These are phyloP conservation scores for Cadophora gregata DNA, from an alignment of 2,329 filamentous ascomycete species.

Conservation along the genomic window DNA sequence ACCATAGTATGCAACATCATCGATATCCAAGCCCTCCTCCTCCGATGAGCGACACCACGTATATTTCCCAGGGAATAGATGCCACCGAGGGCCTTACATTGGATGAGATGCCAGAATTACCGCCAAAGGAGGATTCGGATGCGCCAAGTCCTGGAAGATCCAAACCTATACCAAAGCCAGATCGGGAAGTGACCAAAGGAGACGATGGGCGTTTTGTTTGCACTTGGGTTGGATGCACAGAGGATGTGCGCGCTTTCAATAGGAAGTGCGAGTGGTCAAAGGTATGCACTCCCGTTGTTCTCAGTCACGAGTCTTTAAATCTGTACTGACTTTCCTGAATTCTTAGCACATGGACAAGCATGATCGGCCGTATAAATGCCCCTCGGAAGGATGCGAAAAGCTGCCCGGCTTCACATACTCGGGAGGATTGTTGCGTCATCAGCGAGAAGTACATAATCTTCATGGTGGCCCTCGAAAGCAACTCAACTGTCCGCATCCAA, in stretches of 20 bases:
- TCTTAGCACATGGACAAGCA: constrained; percentile 95
- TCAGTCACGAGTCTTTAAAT: constrained; percentile 18
- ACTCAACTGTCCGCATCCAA: constrained; percentile 82
- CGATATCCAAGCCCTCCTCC: constrained; percentile 43
- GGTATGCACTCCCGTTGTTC: constrained; percentile 63
- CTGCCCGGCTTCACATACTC: constrained; percentile 95
- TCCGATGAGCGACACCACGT: constrained; percentile 41
- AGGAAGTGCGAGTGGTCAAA: constrained; percentile 87
- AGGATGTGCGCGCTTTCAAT: constrained; percentile 69
- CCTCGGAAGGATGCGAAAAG: constrained; percentile 83
- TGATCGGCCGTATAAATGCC: constrained; percentile 89
- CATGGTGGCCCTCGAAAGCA: constrained; percentile 82
- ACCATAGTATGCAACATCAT: constrained; percentile 36
- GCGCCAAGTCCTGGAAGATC: constrained; percentile 42
- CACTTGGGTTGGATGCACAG: constrained; percentile 70
- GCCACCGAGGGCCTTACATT: constrained; percentile 31
- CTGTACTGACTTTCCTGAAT: constrained; percentile 7
- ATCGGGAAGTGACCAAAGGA: constrained; percentile 65
- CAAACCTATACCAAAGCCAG: constrained; percentile 64
- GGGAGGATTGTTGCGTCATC: constrained; percentile 85
- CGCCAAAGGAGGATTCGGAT: constrained; percentile 41
- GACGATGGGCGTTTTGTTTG: constrained; percentile 79
- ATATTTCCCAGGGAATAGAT: constrained; percentile 37
- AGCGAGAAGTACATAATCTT: constrained; percentile 84
- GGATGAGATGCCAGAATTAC: constrained; percentile 40